phyloP scores from a whole-genome alignment of 345 rosid species.

The Melastoma malabathricum region DNA sequence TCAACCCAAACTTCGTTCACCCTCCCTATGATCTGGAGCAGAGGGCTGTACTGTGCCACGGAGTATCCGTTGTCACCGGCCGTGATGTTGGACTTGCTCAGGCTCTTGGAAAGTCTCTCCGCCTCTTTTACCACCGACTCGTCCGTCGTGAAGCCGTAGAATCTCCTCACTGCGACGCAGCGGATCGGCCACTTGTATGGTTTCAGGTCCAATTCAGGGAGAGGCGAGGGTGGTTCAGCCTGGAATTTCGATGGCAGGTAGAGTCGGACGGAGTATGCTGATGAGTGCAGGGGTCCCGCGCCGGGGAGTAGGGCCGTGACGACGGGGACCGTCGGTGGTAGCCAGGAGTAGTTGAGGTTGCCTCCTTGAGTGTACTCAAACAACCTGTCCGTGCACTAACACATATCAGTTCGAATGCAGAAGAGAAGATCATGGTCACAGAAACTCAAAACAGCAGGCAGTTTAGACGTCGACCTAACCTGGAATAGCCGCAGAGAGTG shows the following conservation, averaged over 20 bases:
- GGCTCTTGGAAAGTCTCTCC: conserved; percentile 35
- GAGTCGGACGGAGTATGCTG: conserved; percentile 34
- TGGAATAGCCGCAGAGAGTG: conserved; percentile 45
- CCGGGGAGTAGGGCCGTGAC: conserved; percentile 49
- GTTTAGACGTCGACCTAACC: conserved; percentile 10
- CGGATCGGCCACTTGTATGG: conserved; percentile 28
- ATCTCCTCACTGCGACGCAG: conserved; percentile 47
- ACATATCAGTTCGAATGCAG: neutral
- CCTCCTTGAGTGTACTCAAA: conserved; percentile 58
- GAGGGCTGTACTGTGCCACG: conserved; percentile 51
- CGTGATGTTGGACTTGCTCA: conserved; percentile 30
- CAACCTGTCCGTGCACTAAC: conserved; percentile 19
- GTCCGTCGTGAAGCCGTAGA: conserved; percentile 48
- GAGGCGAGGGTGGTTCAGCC: conserved; percentile 40
- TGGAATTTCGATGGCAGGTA: conserved; percentile 51
- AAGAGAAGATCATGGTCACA: neutral
- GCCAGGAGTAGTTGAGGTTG: conserved; percentile 46
- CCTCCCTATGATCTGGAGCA: conserved; percentile 40
- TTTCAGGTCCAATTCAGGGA: conserved; percentile 36
- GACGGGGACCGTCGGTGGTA: conserved; percentile 44
- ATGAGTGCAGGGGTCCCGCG: conserved; percentile 49
- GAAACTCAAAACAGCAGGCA: neutral
- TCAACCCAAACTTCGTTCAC: conserved; percentile 63
- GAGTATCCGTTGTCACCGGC: conserved; percentile 36
- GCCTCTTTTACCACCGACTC: conserved; percentile 32